A percentile compares a stretch with the other conserved stretches of the same genome.
These are phyloP conservation scores for Ophiostoma tasmaniense DNA, from an alignment of 2,329 filamentous ascomycete species.

Conservation along the genomic window DNA sequence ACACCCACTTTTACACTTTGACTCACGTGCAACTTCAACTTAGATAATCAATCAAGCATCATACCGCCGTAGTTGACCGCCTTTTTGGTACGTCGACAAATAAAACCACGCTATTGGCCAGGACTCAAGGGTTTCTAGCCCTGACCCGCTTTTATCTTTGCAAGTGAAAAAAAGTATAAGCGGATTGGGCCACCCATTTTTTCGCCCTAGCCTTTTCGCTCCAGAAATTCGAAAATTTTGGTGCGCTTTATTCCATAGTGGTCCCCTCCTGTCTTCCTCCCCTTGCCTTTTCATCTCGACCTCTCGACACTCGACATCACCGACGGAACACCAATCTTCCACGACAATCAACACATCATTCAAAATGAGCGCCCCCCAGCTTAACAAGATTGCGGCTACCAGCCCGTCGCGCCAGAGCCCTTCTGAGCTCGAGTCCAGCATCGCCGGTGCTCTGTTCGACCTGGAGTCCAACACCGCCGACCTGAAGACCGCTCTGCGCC, in stretches of 20 bases:
- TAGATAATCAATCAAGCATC: neutral
- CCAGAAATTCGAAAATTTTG: slow-evolving; percentile 1
- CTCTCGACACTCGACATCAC: slow-evolving; percentile 1
- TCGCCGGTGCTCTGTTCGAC: slow-evolving; percentile 95
- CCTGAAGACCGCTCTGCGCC: slow-evolving; percentile 90
- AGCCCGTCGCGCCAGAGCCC: slow-evolving; percentile 93
- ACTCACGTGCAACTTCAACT: neutral
- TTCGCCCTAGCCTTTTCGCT: slow-evolving; percentile 10
- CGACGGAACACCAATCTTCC: neutral
- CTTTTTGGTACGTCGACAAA: neutral
- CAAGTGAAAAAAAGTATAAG: slow-evolving; percentile 5
- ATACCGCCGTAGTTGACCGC: neutral
- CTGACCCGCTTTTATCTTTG: neutral
- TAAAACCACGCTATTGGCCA: neutral
- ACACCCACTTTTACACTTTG: neutral
- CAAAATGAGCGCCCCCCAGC: slow-evolving; percentile 53
- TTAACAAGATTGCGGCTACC: slow-evolving; percentile 98
- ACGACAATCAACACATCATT: slow-evolving; percentile 12
- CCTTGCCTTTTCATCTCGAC: slow-evolving; percentile 2
- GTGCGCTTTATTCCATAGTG: neutral
- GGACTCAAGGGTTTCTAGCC: neutral
- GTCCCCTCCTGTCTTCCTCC: slow-evolving; percentile 1
- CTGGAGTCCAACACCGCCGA: slow-evolving; percentile 99
- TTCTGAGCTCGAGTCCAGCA: slow-evolving; percentile 93
- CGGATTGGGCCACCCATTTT: slow-evolving; percentile 12